These are phyloP conservation scores for Funneliformis geosporum DNA, from an alignment of 192 early-diverging fungal species.

Conservation along the genomic window DNA sequence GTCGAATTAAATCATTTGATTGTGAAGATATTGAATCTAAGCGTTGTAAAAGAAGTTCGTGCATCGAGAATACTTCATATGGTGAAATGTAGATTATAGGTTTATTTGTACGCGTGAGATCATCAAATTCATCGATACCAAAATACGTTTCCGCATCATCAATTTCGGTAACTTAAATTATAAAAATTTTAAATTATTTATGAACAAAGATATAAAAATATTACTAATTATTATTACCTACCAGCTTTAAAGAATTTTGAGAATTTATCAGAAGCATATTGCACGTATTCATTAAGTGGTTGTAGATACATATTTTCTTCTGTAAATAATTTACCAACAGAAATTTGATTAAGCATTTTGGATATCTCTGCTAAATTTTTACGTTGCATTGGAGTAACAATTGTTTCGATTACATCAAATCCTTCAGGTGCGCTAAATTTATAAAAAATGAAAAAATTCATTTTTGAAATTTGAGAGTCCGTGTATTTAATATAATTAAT, in stretches of 20 bases:
- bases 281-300: conserved; percentile 82
- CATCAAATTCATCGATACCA: conserved; percentile 87
- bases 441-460: neutral
- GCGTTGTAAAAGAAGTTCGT: conserved; percentile 78
- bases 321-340: conserved; percentile 79
- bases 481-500: too few relatives aligned
- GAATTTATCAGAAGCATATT: conserved; percentile 76
- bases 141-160: conserved; percentile 86
- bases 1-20: conserved; percentile 63
- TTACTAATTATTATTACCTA: conserved; percentile 33
- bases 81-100: conserved; percentile 89
- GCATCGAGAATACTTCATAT: conserved; percentile 89
- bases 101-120: conserved; percentile 75
- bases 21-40: conserved; percentile 72
- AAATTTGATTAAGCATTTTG: conserved; percentile 94
- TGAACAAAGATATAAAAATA: neutral
- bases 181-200: neutral
- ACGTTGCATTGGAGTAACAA: conserved; percentile 84
- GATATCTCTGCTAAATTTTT: conserved; percentile 96
- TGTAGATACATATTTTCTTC: conserved; percentile 70
- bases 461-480: too few relatives aligned
- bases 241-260: conserved; percentile 81
- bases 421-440: conserved; percentile 84
- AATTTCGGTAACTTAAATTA: conserved; percentile 72
- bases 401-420: conserved; percentile 90